A percentile compares a stretch with the other conserved stretches of the same genome.
These are phyloP conservation scores for Zopfia rhizophila DNA, from an alignment of 2,329 filamentous ascomycete species.

Conservation along the genomic window DNA sequence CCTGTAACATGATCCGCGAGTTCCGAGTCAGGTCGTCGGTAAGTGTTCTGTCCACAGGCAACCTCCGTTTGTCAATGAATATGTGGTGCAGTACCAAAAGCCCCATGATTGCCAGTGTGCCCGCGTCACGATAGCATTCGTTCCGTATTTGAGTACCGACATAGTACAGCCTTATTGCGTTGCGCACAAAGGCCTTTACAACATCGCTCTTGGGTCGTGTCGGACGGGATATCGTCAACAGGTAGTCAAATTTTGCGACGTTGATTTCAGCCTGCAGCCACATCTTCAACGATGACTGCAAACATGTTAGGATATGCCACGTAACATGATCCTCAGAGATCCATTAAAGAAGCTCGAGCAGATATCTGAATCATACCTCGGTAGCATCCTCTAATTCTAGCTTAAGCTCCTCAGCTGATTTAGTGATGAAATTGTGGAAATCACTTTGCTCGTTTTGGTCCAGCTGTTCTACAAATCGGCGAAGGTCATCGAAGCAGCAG, in stretches of 20 bases:
- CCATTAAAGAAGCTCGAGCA: too few relatives aligned
- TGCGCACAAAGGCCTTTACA: slow-evolving; percentile 30
- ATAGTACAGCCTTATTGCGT: slow-evolving; percentile 29
- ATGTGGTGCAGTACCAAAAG: slow-evolving; percentile 35
- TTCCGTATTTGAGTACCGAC: slow-evolving; percentile 13
- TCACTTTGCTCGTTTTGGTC: slow-evolving; percentile 18
- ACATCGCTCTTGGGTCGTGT: slow-evolving; percentile 3
- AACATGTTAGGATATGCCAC: too few relatives aligned
- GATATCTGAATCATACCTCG: slow-evolving; percentile 15
- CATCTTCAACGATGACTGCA: slow-evolving; percentile 14
- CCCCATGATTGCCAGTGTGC: slow-evolving; percentile 33
- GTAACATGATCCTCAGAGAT: too few relatives aligned
- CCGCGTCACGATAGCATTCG: slow-evolving; percentile 25
- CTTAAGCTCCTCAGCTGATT: slow-evolving; percentile 3
- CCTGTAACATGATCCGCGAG: slow-evolving; percentile 39
- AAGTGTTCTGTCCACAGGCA: slow-evolving; percentile 2
- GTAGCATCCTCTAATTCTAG: not conserved
- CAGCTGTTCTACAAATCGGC: slow-evolving; percentile 32
- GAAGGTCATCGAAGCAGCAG: slow-evolving; percentile 43
- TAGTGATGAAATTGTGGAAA: slow-evolving; percentile 29
- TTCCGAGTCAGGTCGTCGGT: too few relatives aligned
- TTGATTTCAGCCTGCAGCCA: slow-evolving; percentile 34
- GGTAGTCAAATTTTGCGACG: slow-evolving; percentile 38
- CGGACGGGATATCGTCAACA: slow-evolving; percentile 34
- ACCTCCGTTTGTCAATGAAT: slow-evolving; percentile 6